Conservation (phyloP, 352 stramenopile genomes). For the Pythium sukuiense region DNA sequence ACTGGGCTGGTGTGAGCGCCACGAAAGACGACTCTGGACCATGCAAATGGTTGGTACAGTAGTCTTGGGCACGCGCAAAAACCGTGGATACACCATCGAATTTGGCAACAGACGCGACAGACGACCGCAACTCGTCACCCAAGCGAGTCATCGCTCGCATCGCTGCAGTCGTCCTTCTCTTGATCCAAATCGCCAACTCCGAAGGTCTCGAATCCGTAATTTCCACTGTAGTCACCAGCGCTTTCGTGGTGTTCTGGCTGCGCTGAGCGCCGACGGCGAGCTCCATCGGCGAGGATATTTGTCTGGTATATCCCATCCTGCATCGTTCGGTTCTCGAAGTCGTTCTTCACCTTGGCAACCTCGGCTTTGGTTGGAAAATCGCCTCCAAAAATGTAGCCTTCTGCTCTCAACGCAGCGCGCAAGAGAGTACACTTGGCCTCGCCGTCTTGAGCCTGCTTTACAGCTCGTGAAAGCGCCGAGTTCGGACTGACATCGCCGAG, state of each 20-base stretch:
- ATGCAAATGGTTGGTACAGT: no score
- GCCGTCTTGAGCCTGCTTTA: not conserved
- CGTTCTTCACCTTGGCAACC: not conserved
- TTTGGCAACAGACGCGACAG: no score
- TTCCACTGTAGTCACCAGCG: not conserved
- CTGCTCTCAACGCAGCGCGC: not conserved
- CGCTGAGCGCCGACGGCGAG: not conserved
- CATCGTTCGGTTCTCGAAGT: conserved; percentile 1
- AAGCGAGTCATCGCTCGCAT: conserved; percentile 2
- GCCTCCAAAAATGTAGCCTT: not conserved
- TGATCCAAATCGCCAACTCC: not conserved
- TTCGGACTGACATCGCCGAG: not conserved
- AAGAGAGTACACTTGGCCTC: not conserved
- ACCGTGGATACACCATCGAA: no score
- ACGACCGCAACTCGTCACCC: not conserved
- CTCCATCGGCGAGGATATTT: conserved; percentile 11
- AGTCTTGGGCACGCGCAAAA: no score
- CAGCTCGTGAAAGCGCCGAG: not conserved
- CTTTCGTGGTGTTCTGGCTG: no score
- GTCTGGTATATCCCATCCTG: conserved; percentile 7
- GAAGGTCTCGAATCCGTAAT: no score
- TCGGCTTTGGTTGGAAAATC: conserved; percentile 1
- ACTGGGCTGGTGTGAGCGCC: no score
- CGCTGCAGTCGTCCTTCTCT: conserved; percentile 24
- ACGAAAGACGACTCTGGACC: no score